These are phyloP conservation scores for Fusarium denticulatum DNA, from an alignment of 2,329 filamentous ascomycete genomes.

Conservation along the genomic window DNA sequence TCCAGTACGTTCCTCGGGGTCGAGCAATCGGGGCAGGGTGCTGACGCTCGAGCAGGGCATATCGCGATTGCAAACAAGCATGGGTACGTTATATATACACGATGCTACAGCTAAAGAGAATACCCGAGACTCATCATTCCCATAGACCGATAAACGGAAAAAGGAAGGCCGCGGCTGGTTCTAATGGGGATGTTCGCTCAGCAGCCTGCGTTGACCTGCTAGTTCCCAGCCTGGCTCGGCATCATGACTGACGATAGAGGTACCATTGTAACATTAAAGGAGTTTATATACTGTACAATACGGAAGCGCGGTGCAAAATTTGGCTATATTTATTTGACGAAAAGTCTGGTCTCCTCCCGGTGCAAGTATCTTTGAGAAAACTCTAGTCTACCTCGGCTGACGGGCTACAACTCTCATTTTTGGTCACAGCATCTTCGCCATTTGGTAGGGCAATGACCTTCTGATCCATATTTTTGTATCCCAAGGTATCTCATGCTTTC, in stretches of 20 bases:
- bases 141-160: conserved; percentile 48
- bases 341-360: neutral
- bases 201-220: neutral
- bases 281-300: conserved; percentile 22
- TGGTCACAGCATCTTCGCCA: neutral
- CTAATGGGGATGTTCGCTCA: neutral
- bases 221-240: neutral
- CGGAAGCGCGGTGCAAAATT: neutral
- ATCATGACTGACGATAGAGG: neutral
- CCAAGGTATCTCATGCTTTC: neutral
- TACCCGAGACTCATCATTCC: neutral
- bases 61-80: conserved; percentile 92
- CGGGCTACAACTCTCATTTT: neutral
- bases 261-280: conserved; percentile 19
- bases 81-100: conserved; percentile 69
- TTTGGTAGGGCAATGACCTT: neutral
- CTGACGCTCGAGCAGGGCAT: conserved; percentile 70
- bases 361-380: neutral
- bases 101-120: neutral
- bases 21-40: neutral
- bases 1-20: conserved; percentile 72
- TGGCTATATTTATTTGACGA: neutral
- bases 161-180: conserved; percentile 45
- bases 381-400: neutral
- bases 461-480: neutral